Evolutionary conservation across 176 grass and related monocot species (phyloP), one percentile per base, ranked within the genome.

Genomic region (Secale cereale): DNA sequence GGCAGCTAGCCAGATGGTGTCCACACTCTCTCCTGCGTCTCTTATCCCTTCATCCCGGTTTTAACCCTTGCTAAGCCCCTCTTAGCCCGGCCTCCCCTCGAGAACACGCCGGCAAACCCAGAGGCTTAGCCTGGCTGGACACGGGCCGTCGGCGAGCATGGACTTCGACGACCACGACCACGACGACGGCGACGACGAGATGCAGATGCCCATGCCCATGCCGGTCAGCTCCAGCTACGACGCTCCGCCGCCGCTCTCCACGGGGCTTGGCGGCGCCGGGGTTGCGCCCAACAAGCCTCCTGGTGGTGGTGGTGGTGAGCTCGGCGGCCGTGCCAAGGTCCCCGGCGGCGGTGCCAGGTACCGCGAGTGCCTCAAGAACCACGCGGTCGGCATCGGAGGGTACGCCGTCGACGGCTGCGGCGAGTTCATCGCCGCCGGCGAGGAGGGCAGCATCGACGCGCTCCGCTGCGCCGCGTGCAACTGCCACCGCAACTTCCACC

Each of bases 401-500:
- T 89, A 97, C 71, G 92, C 95, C 2, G 80, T 93, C 25, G 95
- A 97, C 57, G 95, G 95, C 0, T 97, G 95, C 82, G 95, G 95
- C 70, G 91, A 97, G 92, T 97, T 94, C 89, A 93, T 97, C 86
- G 81, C 92, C 0, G 95, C 88, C 15, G 92, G 92, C 5, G 92
- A 86, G 82, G 91, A 92, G 30, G 92, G 90, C 62, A 91, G 90
- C 27, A 83, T 91, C 22, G 92, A 94, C 79, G 92, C 88, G 43
- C 92, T 94, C 64, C 91, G 88, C 78, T 94, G 95, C 90, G 92
- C 92, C 54, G 92, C 92, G n/a, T 94, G 95, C 86, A 70, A 60
- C 78, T 97, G 92, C 87, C 95, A 97, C 86, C 92, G 95, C 26
- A 97, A 94, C 74, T 97, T 97, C 86, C 95, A 97, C 84, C 92